Conservation (phyloP, 78 protist species). For the Protostelium mycophagum region DNA sequence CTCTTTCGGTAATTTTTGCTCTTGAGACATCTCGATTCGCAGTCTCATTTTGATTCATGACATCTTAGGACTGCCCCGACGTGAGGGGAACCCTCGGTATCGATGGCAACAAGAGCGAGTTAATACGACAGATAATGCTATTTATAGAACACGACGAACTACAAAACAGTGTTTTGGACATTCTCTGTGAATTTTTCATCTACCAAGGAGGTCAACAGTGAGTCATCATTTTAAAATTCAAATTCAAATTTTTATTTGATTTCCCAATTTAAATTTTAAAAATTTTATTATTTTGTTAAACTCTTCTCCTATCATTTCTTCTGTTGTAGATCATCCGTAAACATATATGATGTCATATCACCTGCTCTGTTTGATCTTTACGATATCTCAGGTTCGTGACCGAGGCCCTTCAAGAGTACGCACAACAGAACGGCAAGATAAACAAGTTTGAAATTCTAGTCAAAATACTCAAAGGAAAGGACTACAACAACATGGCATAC, state of each 20-base stretch:
- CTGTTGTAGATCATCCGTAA: not conserved
- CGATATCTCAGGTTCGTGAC: not conserved
- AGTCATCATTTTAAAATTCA: not conserved
- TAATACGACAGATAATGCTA: no score
- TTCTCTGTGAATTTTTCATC: not conserved
- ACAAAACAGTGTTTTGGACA: not conserved
- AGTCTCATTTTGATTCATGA: no score
- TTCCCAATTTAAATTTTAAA: no score
- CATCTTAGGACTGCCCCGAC: not conserved
- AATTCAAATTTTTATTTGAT: no score
- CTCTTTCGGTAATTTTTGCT: no score
- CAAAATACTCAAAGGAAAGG: not conserved
- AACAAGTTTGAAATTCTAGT: not conserved
- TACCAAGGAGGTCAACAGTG: not conserved
- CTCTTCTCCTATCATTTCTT: no score
- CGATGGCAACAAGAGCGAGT: not conserved
- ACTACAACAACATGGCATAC: not conserved
- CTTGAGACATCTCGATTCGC: no score
- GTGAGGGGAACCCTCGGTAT: not conserved
- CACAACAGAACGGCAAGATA: not conserved
- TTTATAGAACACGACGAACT: not conserved
- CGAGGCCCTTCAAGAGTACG: not conserved
- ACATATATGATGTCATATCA: no score
- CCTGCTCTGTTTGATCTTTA: not conserved
- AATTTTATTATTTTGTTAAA: no score